Evolutionary conservation across 441 rosid genomes (phyloP).

Genomic region (Erysimum cheiri): DNA sequence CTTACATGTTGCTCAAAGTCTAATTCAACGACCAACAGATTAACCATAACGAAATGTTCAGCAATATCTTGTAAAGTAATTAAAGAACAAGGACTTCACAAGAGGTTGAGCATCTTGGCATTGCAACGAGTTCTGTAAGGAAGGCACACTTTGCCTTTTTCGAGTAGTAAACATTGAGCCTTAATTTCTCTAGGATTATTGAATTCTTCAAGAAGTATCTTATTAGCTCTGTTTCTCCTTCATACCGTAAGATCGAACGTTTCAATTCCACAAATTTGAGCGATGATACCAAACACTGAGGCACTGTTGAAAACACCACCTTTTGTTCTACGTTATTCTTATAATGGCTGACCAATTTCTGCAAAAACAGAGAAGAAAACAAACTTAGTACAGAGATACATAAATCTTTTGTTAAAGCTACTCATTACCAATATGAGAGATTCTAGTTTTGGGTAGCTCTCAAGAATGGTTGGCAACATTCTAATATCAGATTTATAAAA

Average conservation of each 20-base stretch:
- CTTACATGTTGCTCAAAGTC: background rate
- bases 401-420: too few species aligned
- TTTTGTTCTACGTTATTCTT: constrained; percentile 1
- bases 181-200: constrained; percentile 10
- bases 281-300: constrained; percentile 19
- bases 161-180: background rate
- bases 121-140: background rate
- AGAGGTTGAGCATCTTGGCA: constrained; percentile 18
- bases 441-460: constrained; percentile 20
- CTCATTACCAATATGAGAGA: constrained; percentile 19
- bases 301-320: constrained; percentile 12
- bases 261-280: constrained; percentile 17
- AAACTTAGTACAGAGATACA: background rate
- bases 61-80: background rate
- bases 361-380: background rate
- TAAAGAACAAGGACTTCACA: constrained; percentile 13
- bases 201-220: constrained; percentile 25
- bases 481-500: background rate
- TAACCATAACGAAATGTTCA: background rate
- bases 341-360: background rate
- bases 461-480: constrained; percentile 23
- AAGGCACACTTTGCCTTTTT: background rate
- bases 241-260: background rate
- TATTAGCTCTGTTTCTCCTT: background rate
- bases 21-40: background rate